Evolutionary conservation across 2,329 filamentous ascomycete genomes (phyloP).

Genomic region (Amylocarpus encephaloides): DNA sequence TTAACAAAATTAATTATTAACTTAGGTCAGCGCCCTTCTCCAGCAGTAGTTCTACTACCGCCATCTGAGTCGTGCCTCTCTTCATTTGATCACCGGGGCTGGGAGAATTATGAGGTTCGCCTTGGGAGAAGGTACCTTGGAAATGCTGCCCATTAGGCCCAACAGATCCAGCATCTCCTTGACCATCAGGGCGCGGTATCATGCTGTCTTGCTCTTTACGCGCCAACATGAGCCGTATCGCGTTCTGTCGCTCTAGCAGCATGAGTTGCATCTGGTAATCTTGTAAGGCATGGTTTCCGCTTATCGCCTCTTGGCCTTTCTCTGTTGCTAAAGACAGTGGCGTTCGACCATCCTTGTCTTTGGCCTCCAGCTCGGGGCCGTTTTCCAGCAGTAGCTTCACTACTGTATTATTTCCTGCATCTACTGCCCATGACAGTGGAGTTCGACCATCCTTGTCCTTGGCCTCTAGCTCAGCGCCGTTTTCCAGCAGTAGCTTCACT

Average conservation of each 20-base stretch:
- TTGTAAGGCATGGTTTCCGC: slow-evolving; percentile 71
- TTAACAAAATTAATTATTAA: too few species aligned
- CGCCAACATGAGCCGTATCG: slow-evolving; percentile 78
- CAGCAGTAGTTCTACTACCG: too few species aligned
- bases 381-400: slow-evolving; percentile 12
- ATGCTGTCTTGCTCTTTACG: slow-evolving; percentile 68
- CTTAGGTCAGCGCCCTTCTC: too few species aligned
- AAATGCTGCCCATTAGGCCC: too few species aligned
- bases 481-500: neutral
- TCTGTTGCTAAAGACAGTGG: too few species aligned
- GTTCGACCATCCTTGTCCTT: neutral
- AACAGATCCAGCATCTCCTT: too few species aligned
- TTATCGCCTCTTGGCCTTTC: too few species aligned
- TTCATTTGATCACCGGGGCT: too few species aligned
- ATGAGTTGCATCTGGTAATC: slow-evolving; percentile 89
- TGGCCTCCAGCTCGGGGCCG: neutral
- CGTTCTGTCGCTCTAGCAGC: slow-evolving; percentile 81
- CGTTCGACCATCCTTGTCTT: neutral
- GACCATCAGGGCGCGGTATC: too few species aligned
- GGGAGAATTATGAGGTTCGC: too few species aligned
- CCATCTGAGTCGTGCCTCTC: too few species aligned
- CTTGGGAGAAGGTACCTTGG: too few species aligned
- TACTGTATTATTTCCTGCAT: neutral
- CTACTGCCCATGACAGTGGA: neutral
- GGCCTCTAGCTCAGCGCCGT: neutral